These are phyloP conservation scores for Globisporangium orthogonon DNA, from an alignment of 352 stramenopile genomes.

Conservation along the genomic window DNA sequence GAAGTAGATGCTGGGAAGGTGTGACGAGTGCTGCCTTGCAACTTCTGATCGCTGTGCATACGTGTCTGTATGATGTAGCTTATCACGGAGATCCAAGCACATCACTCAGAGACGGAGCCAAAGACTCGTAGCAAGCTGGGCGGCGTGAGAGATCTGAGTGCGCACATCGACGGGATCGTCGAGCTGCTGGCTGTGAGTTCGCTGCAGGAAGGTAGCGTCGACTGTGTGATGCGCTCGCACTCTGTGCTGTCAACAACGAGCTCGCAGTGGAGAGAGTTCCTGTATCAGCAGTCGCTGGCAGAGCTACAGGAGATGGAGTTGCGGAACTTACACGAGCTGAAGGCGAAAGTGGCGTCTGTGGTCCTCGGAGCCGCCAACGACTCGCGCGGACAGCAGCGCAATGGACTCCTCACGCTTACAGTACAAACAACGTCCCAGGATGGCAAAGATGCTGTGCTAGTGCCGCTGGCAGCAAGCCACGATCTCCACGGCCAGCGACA, in stretches of 20 bases:
- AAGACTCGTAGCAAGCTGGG: neutral
- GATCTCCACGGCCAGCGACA: neutral
- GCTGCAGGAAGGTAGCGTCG: conserved; percentile 1
- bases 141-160: conserved; percentile 8
- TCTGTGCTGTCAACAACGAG: neutral
- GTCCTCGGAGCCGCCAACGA: neutral
- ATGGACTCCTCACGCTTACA: neutral
- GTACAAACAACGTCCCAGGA: neutral
- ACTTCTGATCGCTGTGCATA: neutral
- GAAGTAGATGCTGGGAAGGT: no score
- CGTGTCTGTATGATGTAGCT: conserved; percentile 5
- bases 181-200: neutral
- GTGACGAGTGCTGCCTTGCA: neutral
- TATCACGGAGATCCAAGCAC: neutral
- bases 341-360: conserved; percentile 18
- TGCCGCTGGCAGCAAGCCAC: neutral
- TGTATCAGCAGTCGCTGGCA: conserved; percentile 28
- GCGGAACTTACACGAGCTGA: conserved; percentile 16
- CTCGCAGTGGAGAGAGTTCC: conserved; percentile 12
- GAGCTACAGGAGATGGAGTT: conserved; percentile 15
- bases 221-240: neutral
- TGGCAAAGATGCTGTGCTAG: neutral
- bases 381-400: neutral
- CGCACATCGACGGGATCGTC: conserved; percentile 15
- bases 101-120: neutral